Evolutionary conservation across 495 filamentous ascomycete species (phyloP).

Genomic region (Aspergillus indologenus): DNA sequence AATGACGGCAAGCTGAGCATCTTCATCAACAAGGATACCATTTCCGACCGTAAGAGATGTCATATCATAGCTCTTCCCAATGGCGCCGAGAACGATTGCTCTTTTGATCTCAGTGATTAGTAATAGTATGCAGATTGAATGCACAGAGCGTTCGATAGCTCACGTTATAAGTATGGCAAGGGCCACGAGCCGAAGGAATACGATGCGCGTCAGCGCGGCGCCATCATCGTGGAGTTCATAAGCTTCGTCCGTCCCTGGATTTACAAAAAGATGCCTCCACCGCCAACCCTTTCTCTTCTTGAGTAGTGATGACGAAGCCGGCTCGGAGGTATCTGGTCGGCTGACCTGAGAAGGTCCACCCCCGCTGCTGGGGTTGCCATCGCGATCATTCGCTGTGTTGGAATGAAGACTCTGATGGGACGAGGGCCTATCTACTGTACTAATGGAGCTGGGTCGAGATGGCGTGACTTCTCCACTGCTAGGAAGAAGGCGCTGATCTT

Average conservation of each 20-base stretch:
- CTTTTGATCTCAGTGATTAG: background rate
- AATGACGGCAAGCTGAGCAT: background rate
- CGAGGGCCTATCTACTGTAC: background rate
- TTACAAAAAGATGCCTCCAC: background rate
- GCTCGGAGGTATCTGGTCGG: background rate
- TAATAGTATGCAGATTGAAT: background rate
- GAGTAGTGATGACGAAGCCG: background rate
- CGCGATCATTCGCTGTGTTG: background rate
- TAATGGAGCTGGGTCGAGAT: background rate
- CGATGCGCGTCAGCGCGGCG: background rate
- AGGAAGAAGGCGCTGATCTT: background rate
- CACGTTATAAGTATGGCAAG: background rate
- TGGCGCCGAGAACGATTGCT: background rate
- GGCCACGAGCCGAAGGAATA: background rate
- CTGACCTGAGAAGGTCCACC: background rate
- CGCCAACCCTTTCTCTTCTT: background rate
- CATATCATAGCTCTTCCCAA: background rate
- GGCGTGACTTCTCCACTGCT: background rate
- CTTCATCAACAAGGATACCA: background rate
- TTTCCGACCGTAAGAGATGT: background rate
- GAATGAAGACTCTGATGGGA: background rate
- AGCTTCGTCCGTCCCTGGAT: background rate
- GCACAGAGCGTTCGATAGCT: background rate
- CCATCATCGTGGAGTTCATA: background rate
- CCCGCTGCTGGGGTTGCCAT: background rate